phyloP scores from a whole-genome alignment of 2,329 filamentous ascomycete genomes.

The Calonectria honghensis region DNA sequence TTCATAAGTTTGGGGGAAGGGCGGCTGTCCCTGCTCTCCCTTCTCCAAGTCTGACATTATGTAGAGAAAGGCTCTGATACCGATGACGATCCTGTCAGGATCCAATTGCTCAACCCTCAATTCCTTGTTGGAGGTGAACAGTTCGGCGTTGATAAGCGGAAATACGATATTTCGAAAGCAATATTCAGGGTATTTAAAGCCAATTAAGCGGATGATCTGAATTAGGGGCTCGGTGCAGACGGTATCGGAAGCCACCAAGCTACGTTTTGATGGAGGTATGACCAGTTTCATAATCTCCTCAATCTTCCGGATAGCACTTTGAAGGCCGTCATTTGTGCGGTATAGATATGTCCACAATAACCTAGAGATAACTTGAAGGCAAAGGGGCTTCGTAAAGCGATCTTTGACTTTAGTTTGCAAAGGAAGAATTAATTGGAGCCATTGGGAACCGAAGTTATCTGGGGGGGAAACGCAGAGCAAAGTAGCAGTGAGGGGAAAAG shows the following conservation, averaged over 20 bases:
- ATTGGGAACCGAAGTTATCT: constrained; percentile 89
- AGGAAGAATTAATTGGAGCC: constrained; percentile 87
- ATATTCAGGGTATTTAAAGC: constrained; percentile 93
- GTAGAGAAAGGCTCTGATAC: constrained; percentile 93
- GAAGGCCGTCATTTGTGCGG: constrained; percentile 82
- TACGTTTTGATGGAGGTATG: constrained; percentile 86
- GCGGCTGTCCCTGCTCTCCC: constrained; percentile 83
- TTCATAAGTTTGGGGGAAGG: constrained; percentile 85
- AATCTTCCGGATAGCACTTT: constrained; percentile 83
- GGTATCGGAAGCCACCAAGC: constrained; percentile 87
- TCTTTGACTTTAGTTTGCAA: constrained; percentile 91
- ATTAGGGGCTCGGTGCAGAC: constrained; percentile 92
- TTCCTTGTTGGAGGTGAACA: constrained; percentile 86
- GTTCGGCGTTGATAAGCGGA: constrained; percentile 92
- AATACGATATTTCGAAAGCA: constrained; percentile 97
- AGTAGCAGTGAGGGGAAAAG: constrained; percentile 91
- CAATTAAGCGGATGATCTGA: constrained; percentile 94
- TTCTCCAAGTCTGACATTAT: constrained; percentile 96
- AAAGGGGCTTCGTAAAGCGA: constrained; percentile 83
- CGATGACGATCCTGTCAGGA: constrained; percentile 97
- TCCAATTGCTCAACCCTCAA: constrained; percentile 94
- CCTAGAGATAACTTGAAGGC: constrained; percentile 91
- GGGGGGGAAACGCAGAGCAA: constrained; percentile 91
- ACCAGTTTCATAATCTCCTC: constrained; percentile 93
- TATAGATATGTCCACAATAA: constrained; percentile 97